Evolutionary conservation across 2,329 filamentous ascomycete species (phyloP).

Genomic region (Corinectria fuckeliana): DNA sequence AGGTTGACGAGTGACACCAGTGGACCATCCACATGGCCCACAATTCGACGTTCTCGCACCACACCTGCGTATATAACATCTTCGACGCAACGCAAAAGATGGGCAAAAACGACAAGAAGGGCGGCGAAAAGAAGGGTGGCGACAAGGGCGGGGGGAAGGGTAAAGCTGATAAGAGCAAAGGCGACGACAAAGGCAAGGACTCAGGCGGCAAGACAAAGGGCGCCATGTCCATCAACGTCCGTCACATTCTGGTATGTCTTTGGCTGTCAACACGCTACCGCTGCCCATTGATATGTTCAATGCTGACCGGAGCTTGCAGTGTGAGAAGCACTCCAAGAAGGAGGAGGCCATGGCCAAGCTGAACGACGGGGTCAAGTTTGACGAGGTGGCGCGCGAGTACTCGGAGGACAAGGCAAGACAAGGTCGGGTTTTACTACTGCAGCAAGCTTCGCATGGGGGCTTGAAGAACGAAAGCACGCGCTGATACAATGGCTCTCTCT

Average conservation of each 20-base stretch:
- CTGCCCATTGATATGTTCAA: background rate
- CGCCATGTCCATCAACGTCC: constrained; percentile 73
- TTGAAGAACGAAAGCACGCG: background rate
- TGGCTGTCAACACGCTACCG: constrained; percentile 17
- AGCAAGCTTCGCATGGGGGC: background rate
- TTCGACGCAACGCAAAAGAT: constrained; percentile 33
- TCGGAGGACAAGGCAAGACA: constrained; percentile 79
- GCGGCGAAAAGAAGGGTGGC: constrained; percentile 45
- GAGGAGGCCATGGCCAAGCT: constrained; percentile 76
- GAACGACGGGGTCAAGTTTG: constrained; percentile 71
- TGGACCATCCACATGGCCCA: background rate
- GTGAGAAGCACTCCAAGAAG: constrained; percentile 79
- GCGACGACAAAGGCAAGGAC: constrained; percentile 38
- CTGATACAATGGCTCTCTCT: constrained; percentile 14
- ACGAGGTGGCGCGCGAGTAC: constrained; percentile 74
- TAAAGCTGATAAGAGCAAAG: constrained; percentile 37
- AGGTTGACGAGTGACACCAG: constrained; percentile 1
- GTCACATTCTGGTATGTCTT: constrained; percentile 67
- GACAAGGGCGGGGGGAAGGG: constrained; percentile 31
- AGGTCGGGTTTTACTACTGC: constrained; percentile 52
- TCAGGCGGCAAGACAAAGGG: constrained; percentile 55
- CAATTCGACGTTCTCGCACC: background rate
- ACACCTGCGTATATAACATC: background rate
- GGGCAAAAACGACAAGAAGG: constrained; percentile 51
- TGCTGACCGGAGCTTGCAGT: constrained; percentile 48